Evolutionary conservation across 768 basidiomycete genomes (phyloP), one percentile per base, ranked within the genome.

Genomic region (Amanita exitialis): DNA sequence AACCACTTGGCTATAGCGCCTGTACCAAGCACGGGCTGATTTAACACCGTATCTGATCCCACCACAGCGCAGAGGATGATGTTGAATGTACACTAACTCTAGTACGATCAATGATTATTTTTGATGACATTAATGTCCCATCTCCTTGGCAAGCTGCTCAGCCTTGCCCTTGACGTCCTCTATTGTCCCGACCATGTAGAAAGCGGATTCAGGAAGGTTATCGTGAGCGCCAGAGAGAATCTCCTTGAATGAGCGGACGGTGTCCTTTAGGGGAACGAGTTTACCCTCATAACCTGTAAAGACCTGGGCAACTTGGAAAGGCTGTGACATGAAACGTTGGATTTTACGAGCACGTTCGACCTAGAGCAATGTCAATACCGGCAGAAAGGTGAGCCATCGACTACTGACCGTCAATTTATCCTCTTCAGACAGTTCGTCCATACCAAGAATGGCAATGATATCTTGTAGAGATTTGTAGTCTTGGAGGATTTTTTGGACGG

Each of bases 391-490:
- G 45, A 25, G 25, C 44, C 53, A 12, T 25, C 10, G 6, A 37
- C 39, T 55, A 75, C 80, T 67, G 72, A 91, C 92, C 58, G 94
- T 97, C 59, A 98, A 75, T 75, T 99, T 99, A 76, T 99, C 96
- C 76, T 98, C 96, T 68, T 99, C 96, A 15, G 95, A 98, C 79
- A 99, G 83, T 71, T 99, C 96, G 66, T 99, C 96, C 96, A 99
- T 99, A 79, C 96, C 96, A 62, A 99, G 74, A 75, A 99, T 99
- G 64, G 96, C 96, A 76, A 99, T 98, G 70, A 98, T 99, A 79
- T 99, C 96, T 72, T 95, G 92, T 59, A 95, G 80, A 20, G 90
- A 90, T 74, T 92, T 92, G 80, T 94, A 94, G 67, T 92, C 90
- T 73, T 92, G 90, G 51, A 92, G 88, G 63, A 96, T 94, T 78